phyloP scores from a whole-genome alignment of 2,329 filamentous ascomycete species.

The Ophiostoma angusticollis region DNA sequence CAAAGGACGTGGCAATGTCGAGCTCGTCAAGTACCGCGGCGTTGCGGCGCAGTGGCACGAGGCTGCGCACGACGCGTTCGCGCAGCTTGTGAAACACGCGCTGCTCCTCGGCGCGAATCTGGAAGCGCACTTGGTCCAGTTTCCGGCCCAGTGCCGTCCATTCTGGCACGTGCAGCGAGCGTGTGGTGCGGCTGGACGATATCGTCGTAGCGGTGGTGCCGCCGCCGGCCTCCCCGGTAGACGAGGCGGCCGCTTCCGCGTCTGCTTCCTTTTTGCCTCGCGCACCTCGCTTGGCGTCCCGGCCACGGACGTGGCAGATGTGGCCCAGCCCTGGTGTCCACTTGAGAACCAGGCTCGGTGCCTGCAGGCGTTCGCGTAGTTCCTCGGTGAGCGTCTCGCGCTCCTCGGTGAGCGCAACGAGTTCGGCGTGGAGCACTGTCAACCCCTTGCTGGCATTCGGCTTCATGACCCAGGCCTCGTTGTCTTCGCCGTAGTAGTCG shows the following conservation, averaged over 20 bases:
- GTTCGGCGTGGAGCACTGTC: conserved; percentile 50
- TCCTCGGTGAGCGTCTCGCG: conserved; percentile 47
- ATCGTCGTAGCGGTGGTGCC: conserved; percentile 38
- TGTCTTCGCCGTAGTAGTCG: conserved; percentile 48
- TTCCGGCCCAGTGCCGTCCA: conserved; percentile 73
- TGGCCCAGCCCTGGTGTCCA: conserved; percentile 84
- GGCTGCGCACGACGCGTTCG: conserved; percentile 61
- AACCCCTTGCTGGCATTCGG: conserved; percentile 55
- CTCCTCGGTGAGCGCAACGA: conserved; percentile 46
- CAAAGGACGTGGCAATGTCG: conserved; percentile 80
- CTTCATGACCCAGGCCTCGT: conserved; percentile 52
- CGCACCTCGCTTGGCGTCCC: conserved; percentile 38
- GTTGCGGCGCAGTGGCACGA: conserved; percentile 79
- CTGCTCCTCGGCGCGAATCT: conserved; percentile 75
- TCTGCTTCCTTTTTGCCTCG: conserved; percentile 7
- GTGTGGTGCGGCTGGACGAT: conserved; percentile 69
- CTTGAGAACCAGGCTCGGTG: conserved; percentile 59
- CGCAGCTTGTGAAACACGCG: conserved; percentile 65
- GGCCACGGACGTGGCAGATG: conserved; percentile 80
- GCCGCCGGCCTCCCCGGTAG: neutral
- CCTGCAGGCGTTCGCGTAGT: conserved; percentile 49
- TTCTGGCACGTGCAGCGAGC: conserved; percentile 68
- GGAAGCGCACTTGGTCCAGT: conserved; percentile 64
- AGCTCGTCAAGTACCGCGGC: conserved; percentile 87
- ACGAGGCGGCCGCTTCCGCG: conserved; percentile 8